Percentiles rank a stretch among this genome's conserved stretches.
Conservation (phyloP, 208 protist species). For the Crithidia acanthocephali region DNA sequence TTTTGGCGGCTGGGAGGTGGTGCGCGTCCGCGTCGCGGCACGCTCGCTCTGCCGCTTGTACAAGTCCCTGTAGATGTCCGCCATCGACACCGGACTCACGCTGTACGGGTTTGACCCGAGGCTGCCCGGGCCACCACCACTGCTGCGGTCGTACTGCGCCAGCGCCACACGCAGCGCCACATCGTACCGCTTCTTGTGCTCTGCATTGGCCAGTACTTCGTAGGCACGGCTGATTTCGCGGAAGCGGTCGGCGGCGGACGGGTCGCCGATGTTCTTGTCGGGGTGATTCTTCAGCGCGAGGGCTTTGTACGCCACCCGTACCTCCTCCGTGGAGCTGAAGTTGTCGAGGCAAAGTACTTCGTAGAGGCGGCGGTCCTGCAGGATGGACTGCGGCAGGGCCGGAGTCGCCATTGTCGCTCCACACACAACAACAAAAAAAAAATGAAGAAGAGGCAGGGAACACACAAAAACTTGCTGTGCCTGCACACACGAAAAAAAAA, state of each 20-base stretch:
- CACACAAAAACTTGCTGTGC: too few relatives aligned
- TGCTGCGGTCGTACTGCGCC: neutral
- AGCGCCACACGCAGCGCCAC: slow-evolving; percentile 70
- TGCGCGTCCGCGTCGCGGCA: slow-evolving; percentile 10
- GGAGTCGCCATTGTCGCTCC: neutral
- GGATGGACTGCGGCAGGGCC: slow-evolving; percentile 13
- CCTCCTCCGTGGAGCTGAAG: slow-evolving; percentile 85
- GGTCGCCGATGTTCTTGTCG: slow-evolving; percentile 93
- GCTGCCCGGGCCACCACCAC: slow-evolving; percentile 3
- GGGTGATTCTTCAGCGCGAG: slow-evolving; percentile 96
- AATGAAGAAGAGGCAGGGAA: too few relatives aligned
- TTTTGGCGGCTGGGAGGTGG: slow-evolving; percentile 13
- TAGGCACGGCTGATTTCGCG: slow-evolving; percentile 94
- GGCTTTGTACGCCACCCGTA: slow-evolving; percentile 94
- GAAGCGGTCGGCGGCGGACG: slow-evolving; percentile 85
- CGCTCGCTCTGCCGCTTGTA: slow-evolving; percentile 32
- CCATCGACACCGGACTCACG: slow-evolving; percentile 26
- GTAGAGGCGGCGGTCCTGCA: slow-evolving; percentile 66
- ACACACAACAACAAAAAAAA: too few relatives aligned
- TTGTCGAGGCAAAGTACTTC: slow-evolving; percentile 82
- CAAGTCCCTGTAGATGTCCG: slow-evolving; percentile 43
- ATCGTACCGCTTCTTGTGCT: slow-evolving; percentile 97
- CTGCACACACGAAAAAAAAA: too few relatives aligned
- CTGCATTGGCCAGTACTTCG: slow-evolving; percentile 94
- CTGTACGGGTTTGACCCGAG: slow-evolving; percentile 35